Evolutionary conservation across 345 rosid genomes (phyloP).

Genomic region (Gossypium rotundifolium): DNA sequence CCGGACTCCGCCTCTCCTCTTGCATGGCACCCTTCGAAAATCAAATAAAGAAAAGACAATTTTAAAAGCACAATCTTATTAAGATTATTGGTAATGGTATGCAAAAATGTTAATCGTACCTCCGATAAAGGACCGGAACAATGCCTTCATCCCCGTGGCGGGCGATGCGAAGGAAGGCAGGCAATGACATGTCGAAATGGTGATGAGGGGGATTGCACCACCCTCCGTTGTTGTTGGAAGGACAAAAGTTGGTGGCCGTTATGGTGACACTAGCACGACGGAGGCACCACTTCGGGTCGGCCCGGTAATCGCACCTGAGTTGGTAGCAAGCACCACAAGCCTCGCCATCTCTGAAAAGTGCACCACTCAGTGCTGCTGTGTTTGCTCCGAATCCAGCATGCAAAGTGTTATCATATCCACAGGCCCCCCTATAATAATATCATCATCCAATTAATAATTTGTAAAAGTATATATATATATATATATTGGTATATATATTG

Average conservation of each 20-base stretch:
- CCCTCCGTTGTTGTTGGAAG: constrained; percentile 67
- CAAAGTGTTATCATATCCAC: constrained; percentile 70
- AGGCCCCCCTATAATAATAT: constrained; percentile 60
- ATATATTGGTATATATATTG: too few species aligned
- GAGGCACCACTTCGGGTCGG: constrained; percentile 78
- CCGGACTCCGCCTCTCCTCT: constrained; percentile 69
- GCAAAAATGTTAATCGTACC: constrained; percentile 23
- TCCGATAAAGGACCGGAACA: constrained; percentile 53
- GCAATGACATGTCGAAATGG: constrained; percentile 77
- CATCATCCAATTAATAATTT: not conserved
- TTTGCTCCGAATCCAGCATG: constrained; percentile 75
- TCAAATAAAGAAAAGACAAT: not conserved
- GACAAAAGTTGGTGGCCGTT: constrained; percentile 83
- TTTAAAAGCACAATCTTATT: not conserved
- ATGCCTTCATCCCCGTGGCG: constrained; percentile 73
- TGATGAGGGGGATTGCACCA: constrained; percentile 80
- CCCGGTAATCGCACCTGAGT: constrained; percentile 44
- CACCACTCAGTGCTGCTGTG: constrained; percentile 69
- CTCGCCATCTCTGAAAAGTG: constrained; percentile 52
- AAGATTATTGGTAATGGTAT: not conserved
- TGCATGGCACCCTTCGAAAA: constrained; percentile 54
- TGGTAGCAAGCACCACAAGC: constrained; percentile 82
- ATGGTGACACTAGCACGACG: constrained; percentile 44
- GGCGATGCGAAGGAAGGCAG: constrained; percentile 67
- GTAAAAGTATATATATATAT: not conserved